phyloP scores from a whole-genome alignment of 176 grass and related monocot genomes.

The Eremochloa ophiuroides region DNA sequence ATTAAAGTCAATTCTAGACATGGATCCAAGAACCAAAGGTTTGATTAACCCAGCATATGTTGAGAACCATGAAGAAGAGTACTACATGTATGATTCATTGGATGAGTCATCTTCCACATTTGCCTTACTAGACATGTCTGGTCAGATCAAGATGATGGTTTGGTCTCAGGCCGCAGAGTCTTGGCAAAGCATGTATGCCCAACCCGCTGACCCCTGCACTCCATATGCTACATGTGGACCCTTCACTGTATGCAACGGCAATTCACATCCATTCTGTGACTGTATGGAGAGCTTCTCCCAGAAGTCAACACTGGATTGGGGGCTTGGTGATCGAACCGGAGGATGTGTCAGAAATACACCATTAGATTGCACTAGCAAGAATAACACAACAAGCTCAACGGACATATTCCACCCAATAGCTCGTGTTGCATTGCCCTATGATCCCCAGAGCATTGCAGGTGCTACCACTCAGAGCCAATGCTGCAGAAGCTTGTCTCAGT shows the following conservation, averaged over 20 bases:
- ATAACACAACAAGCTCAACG: not conserved
- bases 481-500: not conserved
- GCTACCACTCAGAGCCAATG: not conserved
- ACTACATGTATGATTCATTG: not conserved
- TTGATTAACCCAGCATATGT: not conserved
- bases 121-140: not conserved
- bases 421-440: not conserved
- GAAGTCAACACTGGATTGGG: constrained; percentile 13
- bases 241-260: not conserved
- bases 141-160: not conserved
- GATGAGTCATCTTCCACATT: constrained; percentile 1
- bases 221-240: not conserved
- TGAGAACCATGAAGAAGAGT: constrained; percentile 1
- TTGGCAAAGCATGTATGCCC: not conserved
- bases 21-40: not conserved
- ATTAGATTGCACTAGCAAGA: not conserved
- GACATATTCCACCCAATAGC: not conserved
- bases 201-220: not conserved
- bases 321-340: constrained; percentile 23
- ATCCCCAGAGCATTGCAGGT: not conserved
- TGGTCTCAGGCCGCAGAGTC: not conserved
- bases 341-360: not conserved
- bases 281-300: constrained; percentile 30
- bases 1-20: not conserved
- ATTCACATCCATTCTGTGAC: constrained; percentile 1